phyloP scores from a whole-genome alignment of 805 yeast genomes.

The Barnettozyma wickerhamii region DNA sequence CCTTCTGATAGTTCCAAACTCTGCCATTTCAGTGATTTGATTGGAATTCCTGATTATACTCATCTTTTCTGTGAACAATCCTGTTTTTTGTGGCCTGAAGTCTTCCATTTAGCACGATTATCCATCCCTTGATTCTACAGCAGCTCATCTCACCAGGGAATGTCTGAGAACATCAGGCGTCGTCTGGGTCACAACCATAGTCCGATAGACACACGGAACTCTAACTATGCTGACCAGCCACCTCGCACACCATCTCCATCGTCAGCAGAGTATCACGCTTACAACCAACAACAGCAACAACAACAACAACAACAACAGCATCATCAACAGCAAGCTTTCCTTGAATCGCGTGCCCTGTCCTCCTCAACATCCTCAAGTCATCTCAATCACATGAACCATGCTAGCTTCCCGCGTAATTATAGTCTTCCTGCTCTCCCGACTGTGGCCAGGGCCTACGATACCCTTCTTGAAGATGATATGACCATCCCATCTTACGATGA shows the following conservation, averaged over 20 bases:
- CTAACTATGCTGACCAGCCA: constrained; percentile 35
- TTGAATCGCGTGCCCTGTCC: background rate
- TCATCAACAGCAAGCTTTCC: constrained; percentile 7
- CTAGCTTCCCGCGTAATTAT: background rate
- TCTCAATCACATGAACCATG: background rate
- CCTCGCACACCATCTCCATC: constrained; percentile 33
- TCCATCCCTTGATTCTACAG: no score
- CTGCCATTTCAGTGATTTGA: no score
- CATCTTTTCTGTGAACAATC: no score
- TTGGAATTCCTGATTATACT: no score
- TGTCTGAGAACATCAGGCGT: constrained; percentile 4
- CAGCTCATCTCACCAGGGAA: background rate
- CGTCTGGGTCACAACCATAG: background rate
- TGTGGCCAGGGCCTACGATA: background rate
- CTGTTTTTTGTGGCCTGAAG: no score
- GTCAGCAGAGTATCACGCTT: constrained; percentile 22
- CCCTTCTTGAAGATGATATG: constrained; percentile 2
- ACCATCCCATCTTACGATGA: constrained; percentile 15
- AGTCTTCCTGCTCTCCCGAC: background rate
- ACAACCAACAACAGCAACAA: constrained; percentile 10
- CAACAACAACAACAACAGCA: constrained; percentile 1
- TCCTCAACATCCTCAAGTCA: background rate
- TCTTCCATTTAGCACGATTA: no score
- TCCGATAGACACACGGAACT: constrained; percentile 19
- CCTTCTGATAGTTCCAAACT: no score